Percentiles rank a stretch among this genome's conserved stretches.
Evolutionary conservation across 2,329 filamentous ascomycete genomes (phyloP).

Genomic region (Hypomyces rosellus): DNA sequence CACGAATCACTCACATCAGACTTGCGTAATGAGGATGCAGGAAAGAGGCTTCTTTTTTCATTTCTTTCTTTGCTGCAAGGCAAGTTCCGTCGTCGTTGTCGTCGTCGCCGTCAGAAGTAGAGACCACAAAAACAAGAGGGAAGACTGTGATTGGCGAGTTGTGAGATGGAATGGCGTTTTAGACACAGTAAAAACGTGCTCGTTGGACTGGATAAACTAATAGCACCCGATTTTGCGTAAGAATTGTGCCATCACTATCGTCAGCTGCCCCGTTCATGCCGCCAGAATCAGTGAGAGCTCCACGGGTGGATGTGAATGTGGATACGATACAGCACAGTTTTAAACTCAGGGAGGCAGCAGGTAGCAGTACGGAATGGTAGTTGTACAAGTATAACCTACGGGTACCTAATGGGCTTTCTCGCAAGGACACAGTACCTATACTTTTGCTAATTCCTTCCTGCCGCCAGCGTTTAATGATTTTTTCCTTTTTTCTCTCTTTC

Average conservation of each 20-base stretch:
- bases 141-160: constrained; percentile 3
- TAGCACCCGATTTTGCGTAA: constrained; percentile 7
- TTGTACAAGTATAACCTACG: no score
- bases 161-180: constrained; percentile 4
- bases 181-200: constrained; percentile 9
- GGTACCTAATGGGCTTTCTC: no score
- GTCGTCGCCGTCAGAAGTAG: not conserved
- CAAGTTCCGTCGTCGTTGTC: no score
- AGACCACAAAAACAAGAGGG: not conserved
- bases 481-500: not conserved
- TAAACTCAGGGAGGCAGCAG: no score
- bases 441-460: no score
- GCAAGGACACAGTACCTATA: no score
- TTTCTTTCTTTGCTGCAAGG: no score
- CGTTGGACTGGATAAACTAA: constrained; percentile 8
- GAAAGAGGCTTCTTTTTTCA: not conserved
- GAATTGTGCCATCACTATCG: constrained; percentile 7
- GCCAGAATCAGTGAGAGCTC: not conserved
- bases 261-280: constrained; percentile 6
- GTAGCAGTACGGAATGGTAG: no score
- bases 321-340: no score
- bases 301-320: no score
- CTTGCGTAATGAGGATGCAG: constrained; percentile 13
- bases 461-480: not conserved
- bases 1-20: constrained; percentile 9